Evolutionary conservation across 2,329 filamentous ascomycete species (phyloP).

Genomic region (Monilinia aucupariae): DNA sequence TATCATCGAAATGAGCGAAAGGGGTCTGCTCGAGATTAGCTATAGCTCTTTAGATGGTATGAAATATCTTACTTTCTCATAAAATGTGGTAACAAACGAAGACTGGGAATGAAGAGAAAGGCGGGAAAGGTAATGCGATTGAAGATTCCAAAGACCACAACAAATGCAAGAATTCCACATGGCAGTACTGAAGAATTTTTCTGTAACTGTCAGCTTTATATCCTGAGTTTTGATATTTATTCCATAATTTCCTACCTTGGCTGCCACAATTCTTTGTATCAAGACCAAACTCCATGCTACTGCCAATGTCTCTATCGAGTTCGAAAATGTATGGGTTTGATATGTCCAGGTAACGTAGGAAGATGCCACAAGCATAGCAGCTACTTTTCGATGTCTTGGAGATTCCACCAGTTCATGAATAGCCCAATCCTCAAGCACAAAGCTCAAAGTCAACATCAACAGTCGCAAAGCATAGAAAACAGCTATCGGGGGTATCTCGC

Average conservation of each 20-base stretch:
- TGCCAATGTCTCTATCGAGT: constrained; percentile 88
- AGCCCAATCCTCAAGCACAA: constrained; percentile 97
- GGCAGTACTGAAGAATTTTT: constrained; percentile 71
- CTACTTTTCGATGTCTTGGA: constrained; percentile 63
- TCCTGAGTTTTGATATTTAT: neutral
- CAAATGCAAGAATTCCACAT: constrained; percentile 71
- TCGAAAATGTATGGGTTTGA: constrained; percentile 97
- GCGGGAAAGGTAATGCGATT: constrained; percentile 97
- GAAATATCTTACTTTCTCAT: constrained; percentile 59
- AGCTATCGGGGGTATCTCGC: constrained; percentile 71
- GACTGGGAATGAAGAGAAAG: constrained; percentile 77
- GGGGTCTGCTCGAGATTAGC: constrained; percentile 42
- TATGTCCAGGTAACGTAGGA: constrained; percentile 99
- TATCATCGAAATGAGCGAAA: constrained; percentile 57
- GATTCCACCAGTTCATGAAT: constrained; percentile 83
- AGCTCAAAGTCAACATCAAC: constrained; percentile 91
- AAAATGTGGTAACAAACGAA: constrained; percentile 82
- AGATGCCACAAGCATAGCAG: constrained; percentile 81
- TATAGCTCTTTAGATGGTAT: neutral
- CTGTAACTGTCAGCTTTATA: constrained; percentile 38
- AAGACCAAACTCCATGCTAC: constrained; percentile 92
- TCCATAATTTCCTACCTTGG: constrained; percentile 52
- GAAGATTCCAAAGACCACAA: constrained; percentile 82
- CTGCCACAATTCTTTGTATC: constrained; percentile 76
- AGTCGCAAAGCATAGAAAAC: constrained; percentile 86